Evolutionary conservation across 176 grass and related monocot genomes (phyloP).

Genomic region (Aegilops umbellulata): DNA sequence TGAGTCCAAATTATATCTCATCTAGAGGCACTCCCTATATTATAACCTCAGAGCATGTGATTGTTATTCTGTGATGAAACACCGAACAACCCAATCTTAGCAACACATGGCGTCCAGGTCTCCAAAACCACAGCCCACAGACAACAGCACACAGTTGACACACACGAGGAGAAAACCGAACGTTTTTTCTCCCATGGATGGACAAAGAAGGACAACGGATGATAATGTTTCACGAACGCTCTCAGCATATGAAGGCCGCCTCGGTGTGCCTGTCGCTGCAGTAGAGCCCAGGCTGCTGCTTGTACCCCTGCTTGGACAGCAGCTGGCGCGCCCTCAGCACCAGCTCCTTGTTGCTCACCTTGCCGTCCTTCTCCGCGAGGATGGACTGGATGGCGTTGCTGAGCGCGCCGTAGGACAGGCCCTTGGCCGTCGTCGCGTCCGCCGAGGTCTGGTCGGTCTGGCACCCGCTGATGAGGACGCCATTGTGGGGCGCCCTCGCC

Average conservation of each 20-base stretch:
- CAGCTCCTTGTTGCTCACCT: slow-evolving; percentile 59
- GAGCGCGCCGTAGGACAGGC: slow-evolving; percentile 76
- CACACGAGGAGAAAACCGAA: background rate
- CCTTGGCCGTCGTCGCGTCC: slow-evolving; percentile 51
- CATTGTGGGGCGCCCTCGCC: slow-evolving; percentile 37
- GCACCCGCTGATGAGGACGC: slow-evolving; percentile 86
- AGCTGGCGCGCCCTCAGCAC: slow-evolving; percentile 54
- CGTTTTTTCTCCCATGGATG: background rate
- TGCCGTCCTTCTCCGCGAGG: slow-evolving; percentile 28
- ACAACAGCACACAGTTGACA: background rate
- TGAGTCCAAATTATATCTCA: no score
- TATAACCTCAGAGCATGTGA: background rate
- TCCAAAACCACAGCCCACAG: background rate
- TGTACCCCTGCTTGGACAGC: slow-evolving; percentile 55
- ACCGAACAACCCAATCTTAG: background rate
- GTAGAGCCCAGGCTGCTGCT: slow-evolving; percentile 79
- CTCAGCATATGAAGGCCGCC: slow-evolving; percentile 67
- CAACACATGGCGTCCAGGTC: background rate
- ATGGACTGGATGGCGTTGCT: slow-evolving; percentile 83
- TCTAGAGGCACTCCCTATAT: no score
- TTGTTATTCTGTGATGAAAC: background rate
- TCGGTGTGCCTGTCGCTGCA: slow-evolving; percentile 59
- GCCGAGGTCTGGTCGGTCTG: slow-evolving; percentile 92
- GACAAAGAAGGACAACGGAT: background rate
- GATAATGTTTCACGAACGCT: background rate